Percentiles rank a stretch among this genome's conserved stretches.
Evolutionary conservation across 2,329 filamentous ascomycete species (phyloP).

Genomic region (Chalaropsis ovoidea): DNA sequence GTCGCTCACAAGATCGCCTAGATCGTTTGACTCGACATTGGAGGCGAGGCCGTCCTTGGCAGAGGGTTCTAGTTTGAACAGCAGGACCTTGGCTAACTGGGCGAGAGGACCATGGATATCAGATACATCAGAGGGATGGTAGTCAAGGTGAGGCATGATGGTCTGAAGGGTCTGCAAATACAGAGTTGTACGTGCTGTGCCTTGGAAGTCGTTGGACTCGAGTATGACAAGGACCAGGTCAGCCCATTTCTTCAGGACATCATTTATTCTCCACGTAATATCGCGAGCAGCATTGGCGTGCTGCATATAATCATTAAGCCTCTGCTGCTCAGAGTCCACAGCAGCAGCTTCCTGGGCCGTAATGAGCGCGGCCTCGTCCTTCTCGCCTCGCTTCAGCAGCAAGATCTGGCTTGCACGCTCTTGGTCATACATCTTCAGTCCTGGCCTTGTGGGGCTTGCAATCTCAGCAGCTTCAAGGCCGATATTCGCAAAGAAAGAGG

Average conservation of each 20-base stretch:
- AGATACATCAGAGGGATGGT: slow-evolving; percentile 57
- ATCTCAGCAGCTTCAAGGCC: slow-evolving; percentile 21
- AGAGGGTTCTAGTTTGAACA: slow-evolving; percentile 56
- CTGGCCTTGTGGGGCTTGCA: slow-evolving; percentile 41
- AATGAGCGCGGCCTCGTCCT: slow-evolving; percentile 41
- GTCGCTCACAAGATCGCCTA: slow-evolving; percentile 70
- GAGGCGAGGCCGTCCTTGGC: slow-evolving; percentile 29
- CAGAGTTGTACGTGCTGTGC: slow-evolving; percentile 61
- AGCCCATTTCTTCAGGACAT: slow-evolving; percentile 71
- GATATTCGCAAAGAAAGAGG: slow-evolving; percentile 45
- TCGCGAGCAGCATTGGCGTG: slow-evolving; percentile 55
- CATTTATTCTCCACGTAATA: slow-evolving; percentile 48
- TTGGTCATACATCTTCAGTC: slow-evolving; percentile 56
- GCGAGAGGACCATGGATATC: slow-evolving; percentile 66
- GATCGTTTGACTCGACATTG: slow-evolving; percentile 31
- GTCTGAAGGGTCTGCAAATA: slow-evolving; percentile 79
- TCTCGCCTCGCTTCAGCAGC: slow-evolving; percentile 55
- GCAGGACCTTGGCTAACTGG: slow-evolving; percentile 60
- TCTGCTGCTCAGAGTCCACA: slow-evolving; percentile 49
- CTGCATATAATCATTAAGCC: slow-evolving; percentile 51
- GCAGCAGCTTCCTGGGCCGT: slow-evolving; percentile 40
- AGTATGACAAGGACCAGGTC: slow-evolving; percentile 76
- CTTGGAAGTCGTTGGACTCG: slow-evolving; percentile 68
- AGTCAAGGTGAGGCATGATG: slow-evolving; percentile 77
- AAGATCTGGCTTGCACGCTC: slow-evolving; percentile 65